Conservation (phyloP, 1,139 yeast genomes). For the Debaryomyces udenii region DNA sequence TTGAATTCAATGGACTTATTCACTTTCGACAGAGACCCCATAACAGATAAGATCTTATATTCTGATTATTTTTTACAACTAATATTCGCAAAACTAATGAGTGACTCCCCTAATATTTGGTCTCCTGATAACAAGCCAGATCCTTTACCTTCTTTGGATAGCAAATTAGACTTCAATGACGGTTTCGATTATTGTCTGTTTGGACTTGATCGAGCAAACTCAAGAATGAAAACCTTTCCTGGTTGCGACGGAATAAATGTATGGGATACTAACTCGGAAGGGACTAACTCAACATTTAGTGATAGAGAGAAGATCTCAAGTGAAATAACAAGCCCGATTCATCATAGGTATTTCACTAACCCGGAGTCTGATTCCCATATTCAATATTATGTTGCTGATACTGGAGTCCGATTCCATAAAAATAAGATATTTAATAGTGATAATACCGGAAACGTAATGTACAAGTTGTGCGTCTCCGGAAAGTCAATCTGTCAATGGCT, state of each 20-base stretch:
- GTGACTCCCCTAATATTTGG: conserved; percentile 73
- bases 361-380: conserved; percentile 84
- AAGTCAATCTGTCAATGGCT: conserved; percentile 86
- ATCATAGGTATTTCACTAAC: conserved; percentile 78
- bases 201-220: conserved; percentile 1
- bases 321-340: conserved; percentile 60
- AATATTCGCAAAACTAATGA: conserved; percentile 66
- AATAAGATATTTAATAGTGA: conserved; percentile 35
- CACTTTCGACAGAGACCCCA: conserved; percentile 64
- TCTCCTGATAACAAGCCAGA: conserved; percentile 48
- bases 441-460: conserved; percentile 21
- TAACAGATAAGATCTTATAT: conserved; percentile 62
- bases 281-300: not conserved
- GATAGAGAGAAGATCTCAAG: not conserved
- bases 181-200: conserved; percentile 5
- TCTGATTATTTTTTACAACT: conserved; percentile 69
- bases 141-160: conserved; percentile 10
- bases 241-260: conserved; percentile 4
- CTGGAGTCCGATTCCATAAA: conserved; percentile 65
- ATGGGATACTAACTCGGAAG: conserved; percentile 3
- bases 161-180: conserved; percentile 10
- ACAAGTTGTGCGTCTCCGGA: conserved; percentile 64
- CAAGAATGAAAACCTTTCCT: not conserved
- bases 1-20: conserved; percentile 77
- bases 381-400: conserved; percentile 73